Percentiles rank a stretch among this genome's conserved stretches.
These are phyloP conservation scores for Fraxinus xanthoxyloides DNA, from an alignment of 305 asterid species.

Conservation along the genomic window DNA sequence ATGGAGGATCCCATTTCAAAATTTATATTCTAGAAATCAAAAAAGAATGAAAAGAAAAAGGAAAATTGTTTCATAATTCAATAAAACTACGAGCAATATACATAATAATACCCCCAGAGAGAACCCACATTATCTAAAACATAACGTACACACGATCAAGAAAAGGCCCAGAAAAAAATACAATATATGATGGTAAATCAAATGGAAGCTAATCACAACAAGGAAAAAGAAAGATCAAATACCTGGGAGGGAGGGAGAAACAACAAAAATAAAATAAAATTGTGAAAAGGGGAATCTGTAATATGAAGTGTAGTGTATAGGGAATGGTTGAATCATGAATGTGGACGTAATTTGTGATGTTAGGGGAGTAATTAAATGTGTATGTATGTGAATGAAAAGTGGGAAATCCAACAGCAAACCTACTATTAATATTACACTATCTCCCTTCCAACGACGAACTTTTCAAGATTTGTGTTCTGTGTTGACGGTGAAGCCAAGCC, in stretches of 20 bases:
- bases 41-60: not conserved
- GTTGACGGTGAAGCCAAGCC: not conserved
- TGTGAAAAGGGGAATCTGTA: not conserved
- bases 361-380: not conserved
- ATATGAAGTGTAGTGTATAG: not conserved
- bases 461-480: not conserved
- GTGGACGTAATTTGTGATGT: not conserved
- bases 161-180: not conserved
- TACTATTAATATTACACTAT: not conserved
- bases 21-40: not conserved
- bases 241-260: not conserved
- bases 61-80: not conserved
- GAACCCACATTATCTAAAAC: not conserved
- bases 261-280: not conserved
- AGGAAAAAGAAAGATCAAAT: not conserved
- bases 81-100: not conserved
- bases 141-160: not conserved
- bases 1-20: not conserved
- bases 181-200: not conserved
- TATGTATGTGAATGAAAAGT: not conserved
- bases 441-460: not conserved
- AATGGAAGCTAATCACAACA: not conserved
- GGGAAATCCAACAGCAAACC: too few species aligned
- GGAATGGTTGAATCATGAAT: not conserved
- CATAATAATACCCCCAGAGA: not conserved